Base-by-base conservation (phyloP, 2,329 filamentous ascomycete genomes). In the Fusarium coicis region DNA sequence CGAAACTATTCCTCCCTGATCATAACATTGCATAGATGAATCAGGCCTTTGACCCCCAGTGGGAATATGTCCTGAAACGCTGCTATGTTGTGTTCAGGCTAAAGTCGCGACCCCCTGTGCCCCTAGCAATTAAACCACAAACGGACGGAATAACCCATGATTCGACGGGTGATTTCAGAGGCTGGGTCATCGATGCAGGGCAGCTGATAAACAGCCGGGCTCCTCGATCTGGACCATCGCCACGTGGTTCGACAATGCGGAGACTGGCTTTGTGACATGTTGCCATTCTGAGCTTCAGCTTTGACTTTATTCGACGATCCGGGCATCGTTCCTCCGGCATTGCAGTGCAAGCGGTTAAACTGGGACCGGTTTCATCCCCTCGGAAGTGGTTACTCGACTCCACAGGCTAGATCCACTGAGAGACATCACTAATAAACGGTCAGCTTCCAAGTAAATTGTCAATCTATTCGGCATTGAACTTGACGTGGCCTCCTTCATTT, bases 171-270 rank as follows among this genome's bases (percentile, higher is more conserved):
- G 40, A 67, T 52, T 39, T 37, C 36, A 49, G 19, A 26, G 23
- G 26, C 32, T 34, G 43, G 44, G 16, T 32, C 30, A 34, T 36
- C 23, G 40, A 42, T 30, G 15, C 28, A 32, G 32, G 32, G 32
- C 32, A 60, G 34, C 28, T 16, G 18, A 67, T 21, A 49, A 39
- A 61, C 55, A 68, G 47, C 54, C 63, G 63, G 50, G 23, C 32
- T 7, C 28, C 9, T 46, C 42, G 47, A 43, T n/a, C 21, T 66
- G 42, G 18, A 21, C 5, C 19, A 10, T 23, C 37, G 63, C 65
- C 55, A 62, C 66, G 65, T 62, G 63, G 64, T 55, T 52, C 44
- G 52, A 68, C 12, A 37, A 57, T 68, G 65, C 65, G 63, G 63
- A 54, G 65, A 62, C 11, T 16, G 5, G 5, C 15, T 28, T 10